A percentile compares a stretch with the other conserved stretches of the same genome.
Conservation (phyloP, 176 grass and related monocot genomes). For the Aegilops speltoides region DNA sequence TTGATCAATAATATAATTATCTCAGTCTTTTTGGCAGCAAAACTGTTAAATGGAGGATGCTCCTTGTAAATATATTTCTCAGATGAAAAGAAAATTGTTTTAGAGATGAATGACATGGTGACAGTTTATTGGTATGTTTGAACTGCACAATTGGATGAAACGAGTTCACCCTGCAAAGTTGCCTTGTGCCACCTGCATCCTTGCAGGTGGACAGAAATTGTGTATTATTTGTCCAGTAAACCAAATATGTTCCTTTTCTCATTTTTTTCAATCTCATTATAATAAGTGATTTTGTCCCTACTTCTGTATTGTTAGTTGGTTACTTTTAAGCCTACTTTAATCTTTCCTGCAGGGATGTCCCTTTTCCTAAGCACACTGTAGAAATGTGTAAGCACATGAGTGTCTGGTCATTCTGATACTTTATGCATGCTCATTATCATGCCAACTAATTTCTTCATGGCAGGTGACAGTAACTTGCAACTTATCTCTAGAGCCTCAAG, state of each 20-base stretch:
- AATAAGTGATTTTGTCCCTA: not conserved
- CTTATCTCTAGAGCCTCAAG: not conserved
- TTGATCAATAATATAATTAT: conserved; percentile 2
- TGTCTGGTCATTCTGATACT: not conserved
- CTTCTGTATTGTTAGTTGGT: not conserved
- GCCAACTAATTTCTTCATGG: not conserved
- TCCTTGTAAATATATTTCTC: not conserved
- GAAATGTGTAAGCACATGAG: conserved; percentile 3
- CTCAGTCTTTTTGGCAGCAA: not conserved
- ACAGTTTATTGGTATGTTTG: not conserved
- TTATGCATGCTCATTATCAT: not conserved
- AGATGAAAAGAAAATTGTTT: not conserved
- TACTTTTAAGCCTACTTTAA: conserved; percentile 4
- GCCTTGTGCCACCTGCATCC: not conserved
- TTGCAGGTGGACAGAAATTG: not conserved
- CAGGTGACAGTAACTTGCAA: not conserved
- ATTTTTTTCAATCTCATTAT: not conserved
- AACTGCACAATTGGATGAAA: not conserved
- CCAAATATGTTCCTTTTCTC: not conserved
- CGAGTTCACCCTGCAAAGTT: not conserved
- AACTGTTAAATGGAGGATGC: not conserved
- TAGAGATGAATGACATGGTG: not conserved
- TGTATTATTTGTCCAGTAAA: not conserved
- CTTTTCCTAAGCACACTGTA: not conserved
- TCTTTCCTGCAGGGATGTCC: not conserved